phyloP scores from a whole-genome alignment of 176 grass and related monocot species.

The Raddia guianensis region DNA sequence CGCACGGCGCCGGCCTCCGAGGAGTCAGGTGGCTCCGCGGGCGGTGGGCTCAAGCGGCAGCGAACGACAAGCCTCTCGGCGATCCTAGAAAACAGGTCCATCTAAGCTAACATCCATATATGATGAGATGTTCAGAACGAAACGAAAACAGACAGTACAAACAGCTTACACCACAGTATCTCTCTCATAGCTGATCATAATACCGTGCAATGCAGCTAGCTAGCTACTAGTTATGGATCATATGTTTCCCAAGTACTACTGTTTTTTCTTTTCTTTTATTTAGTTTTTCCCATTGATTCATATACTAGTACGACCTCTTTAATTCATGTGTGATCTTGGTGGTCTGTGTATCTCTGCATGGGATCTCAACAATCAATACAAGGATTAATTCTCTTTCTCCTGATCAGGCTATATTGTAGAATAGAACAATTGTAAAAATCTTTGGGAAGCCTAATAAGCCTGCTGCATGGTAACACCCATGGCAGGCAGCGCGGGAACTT shows the following conservation, averaged over 20 bases:
- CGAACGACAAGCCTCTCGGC: slow-evolving; percentile 75
- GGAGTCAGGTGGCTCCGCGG: slow-evolving; percentile 45
- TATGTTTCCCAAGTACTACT: slow-evolving; percentile 31
- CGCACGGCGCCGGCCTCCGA: slow-evolving; percentile 53
- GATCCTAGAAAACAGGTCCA: slow-evolving; percentile 87
- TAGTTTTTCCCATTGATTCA: slow-evolving; percentile 39
- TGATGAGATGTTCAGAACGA: slow-evolving; percentile 51
- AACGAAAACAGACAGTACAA: slow-evolving; percentile 44
- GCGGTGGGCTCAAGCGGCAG: slow-evolving; percentile 83
- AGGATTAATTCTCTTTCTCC: slow-evolving; percentile 17
- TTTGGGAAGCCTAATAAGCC: no score
- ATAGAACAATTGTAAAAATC: not conserved
- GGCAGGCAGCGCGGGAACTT: no score
- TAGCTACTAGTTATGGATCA: slow-evolving; percentile 18
- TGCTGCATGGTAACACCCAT: no score
- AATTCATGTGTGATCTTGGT: slow-evolving; percentile 30
- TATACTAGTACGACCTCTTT: slow-evolving; percentile 34
- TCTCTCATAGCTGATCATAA: slow-evolving; percentile 46
- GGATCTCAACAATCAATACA: slow-evolving; percentile 43
- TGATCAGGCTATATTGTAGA: not conserved
- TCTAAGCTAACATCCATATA: slow-evolving; percentile 53
- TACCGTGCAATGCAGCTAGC: slow-evolving; percentile 37
- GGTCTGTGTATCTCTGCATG: slow-evolving; percentile 34
- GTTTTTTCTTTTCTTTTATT: slow-evolving; percentile 30
- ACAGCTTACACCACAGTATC: slow-evolving; percentile 49